Percentiles rank a stretch among this genome's conserved stretches.
phyloP scores from a whole-genome alignment of 305 asterid genomes.

The Vinca major region DNA sequence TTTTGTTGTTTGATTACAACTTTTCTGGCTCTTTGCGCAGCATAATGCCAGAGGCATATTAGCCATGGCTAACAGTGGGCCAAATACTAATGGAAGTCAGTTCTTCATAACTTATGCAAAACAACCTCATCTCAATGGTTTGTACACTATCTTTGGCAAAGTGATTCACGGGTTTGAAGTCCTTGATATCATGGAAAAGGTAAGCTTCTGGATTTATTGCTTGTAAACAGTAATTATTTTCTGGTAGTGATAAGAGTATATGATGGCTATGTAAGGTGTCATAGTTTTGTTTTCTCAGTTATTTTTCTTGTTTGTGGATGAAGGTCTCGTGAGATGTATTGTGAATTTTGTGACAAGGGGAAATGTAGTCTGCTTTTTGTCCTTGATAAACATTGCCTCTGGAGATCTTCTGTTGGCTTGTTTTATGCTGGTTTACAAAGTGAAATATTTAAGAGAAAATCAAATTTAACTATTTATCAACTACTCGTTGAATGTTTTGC shows the following conservation, averaged over 20 bases:
- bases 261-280: too few relatives aligned
- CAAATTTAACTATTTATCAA: neutral
- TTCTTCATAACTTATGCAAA: conserved; percentile 71
- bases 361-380: neutral
- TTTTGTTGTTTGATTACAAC: neutral
- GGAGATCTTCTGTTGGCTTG: neutral
- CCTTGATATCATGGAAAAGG: conserved; percentile 98
- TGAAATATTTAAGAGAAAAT: too few relatives aligned
- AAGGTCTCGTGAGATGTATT: neutral
- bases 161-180: conserved; percentile 95
- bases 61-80: conserved; percentile 91
- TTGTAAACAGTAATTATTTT: neutral
- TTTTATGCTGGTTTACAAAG: neutral
- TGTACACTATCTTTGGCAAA: conserved; percentile 84
- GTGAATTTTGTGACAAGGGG: too few relatives aligned
- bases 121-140: conserved; percentile 92
- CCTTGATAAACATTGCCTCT: neutral
- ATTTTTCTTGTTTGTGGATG: neutral
- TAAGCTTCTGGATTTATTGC: conserved; percentile 17
- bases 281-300: neutral
- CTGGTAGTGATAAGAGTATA: too few relatives aligned
- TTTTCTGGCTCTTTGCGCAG: conserved; percentile 31
- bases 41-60: conserved; percentile 93
- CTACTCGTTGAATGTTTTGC: conserved; percentile 22
- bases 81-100: conserved; percentile 95